Conservation (phyloP, 2,329 filamentous ascomycete species). For the Calonectria hawksworthii region DNA sequence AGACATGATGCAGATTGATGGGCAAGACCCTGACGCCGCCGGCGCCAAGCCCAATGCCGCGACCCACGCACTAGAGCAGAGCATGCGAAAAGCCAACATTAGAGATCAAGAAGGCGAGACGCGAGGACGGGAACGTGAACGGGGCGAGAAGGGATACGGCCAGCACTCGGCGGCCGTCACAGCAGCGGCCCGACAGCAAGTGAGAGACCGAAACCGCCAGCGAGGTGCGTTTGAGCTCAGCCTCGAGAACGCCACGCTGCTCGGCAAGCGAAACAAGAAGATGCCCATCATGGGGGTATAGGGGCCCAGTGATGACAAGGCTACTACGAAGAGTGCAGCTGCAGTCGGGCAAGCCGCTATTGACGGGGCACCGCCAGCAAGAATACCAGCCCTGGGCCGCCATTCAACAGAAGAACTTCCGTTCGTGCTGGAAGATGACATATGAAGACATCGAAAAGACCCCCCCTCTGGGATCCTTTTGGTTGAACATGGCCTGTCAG, state of each 20-base stretch:
- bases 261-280: constrained; percentile 78
- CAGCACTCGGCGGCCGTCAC: constrained; percentile 90
- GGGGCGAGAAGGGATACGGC: constrained; percentile 80
- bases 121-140: constrained; percentile 52
- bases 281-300: constrained; percentile 60
- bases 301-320: constrained; percentile 33
- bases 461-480: not conserved
- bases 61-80: constrained; percentile 84
- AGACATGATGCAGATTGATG: constrained; percentile 72
- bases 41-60: constrained; percentile 58
- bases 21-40: constrained; percentile 60
- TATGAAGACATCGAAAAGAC: constrained; percentile 14
- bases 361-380: constrained; percentile 33
- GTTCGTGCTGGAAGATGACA: constrained; percentile 34
- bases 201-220: constrained; percentile 74
- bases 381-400: constrained; percentile 21
- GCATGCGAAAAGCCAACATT: constrained; percentile 87
- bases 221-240: constrained; percentile 93
- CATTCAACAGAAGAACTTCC: constrained; percentile 35
- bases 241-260: constrained; percentile 88
- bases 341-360: constrained; percentile 24
- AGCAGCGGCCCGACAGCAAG: constrained; percentile 85
- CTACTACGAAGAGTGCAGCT: constrained; percentile 14
- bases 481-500: constrained; percentile 7
- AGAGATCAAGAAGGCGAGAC: constrained; percentile 59